Evolutionary conservation across 768 basidiomycete genomes (phyloP), one percentile per base, ranked within the genome.

Genomic region (Mycena indigotica): DNA sequence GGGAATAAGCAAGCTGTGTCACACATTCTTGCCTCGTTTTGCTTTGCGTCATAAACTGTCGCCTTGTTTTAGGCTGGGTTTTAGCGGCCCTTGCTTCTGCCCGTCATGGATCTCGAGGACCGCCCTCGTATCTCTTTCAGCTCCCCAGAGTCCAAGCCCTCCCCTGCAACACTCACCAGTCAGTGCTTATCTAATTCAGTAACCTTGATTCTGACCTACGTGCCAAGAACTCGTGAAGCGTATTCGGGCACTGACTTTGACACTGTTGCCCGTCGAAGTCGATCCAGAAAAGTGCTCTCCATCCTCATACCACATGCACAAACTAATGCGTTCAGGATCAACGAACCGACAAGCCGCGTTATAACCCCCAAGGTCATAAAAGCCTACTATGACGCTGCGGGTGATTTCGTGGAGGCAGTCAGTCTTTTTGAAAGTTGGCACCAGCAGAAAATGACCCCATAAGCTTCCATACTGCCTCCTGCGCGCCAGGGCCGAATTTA

Each of bases 341-440:
- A 79, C 65, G 86, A 88, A 29, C 84, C 93, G 0, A 94, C 90
- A 0, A 91, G 88, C 70, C 83, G 91, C 56, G 79, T 95, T 50
- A 91, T 96, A 41, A 95, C 93, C 0, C 88, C 88, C 0, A 77
- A 79, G 50, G 91, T 96, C 44, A 82, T 98, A 56, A 75, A 77
- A 38, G 85, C 93, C 1, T 98, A 88, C 66, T 80, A 78, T 25
- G 83, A 82, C 50, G 88, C 92, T 23, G 95, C 90, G 6, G 95
- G 95, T 5, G 93, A 96, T 72, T 95, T 95, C 68, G 71, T 77
- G 17, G 91, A 94, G 67, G 90, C 91, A 24, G 92, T 95, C 66
- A 63, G 87, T 69, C n/a, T n/a, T n/a, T n/a, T n/a, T n/a, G n/a
- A n/a, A n/a, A n/a, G n/a, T n/a, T n/a, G n/a, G 25, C 26, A 39